Base-by-base conservation (phyloP, 371 early-diverging fungal genomes). In the Apophysomyces elegans region DNA sequence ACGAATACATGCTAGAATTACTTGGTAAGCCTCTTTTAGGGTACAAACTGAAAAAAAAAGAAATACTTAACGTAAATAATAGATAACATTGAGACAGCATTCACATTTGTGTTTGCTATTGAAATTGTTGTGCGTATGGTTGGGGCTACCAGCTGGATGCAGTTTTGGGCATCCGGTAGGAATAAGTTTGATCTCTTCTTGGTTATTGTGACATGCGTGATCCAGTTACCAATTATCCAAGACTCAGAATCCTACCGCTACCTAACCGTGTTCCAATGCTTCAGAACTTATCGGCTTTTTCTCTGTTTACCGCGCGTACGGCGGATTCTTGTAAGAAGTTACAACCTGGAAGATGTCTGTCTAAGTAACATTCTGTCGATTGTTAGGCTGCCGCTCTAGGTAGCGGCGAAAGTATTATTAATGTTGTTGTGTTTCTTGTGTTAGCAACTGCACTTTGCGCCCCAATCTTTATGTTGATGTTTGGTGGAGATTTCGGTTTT, bases 261-360 rank as follows among this genome's bases (percentile, higher is more conserved):
- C 58, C 66, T 87, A 21, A 87, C 87, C 0, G 69, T 80, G 5
- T 87, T 87, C 59, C 87, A 85, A 54, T 77, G 83, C 11, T 38
- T 83, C 26, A 65, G 87, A 21, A 21, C 73, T 1, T 87, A 87
- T 63, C 84, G 87, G 11, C 64, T 87, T 7, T 75, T 87, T 39
- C 77, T 83, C 8, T 84, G 83, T 56, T 74, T 87, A 32, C 87
- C 87, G 4, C 83, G 84, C 7, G 82, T 85, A 11, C 68, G 82
- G 32, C 68, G 79, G 4, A 57, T 87, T 18, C 62, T 87, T 70
- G 87, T 83, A 75, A 67, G 68, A 36, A 45, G 1, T 18, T 18
- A 7, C 7, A 58, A 21, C 12, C 18, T 16, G 56, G 38, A 41
- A 36, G 32, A 61, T 4, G 1, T 58, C n/a, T 14, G 0, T 44